Evolutionary conservation across 345 rosid species (phyloP).

Genomic region (Lagerstroemia speciosa): DNA sequence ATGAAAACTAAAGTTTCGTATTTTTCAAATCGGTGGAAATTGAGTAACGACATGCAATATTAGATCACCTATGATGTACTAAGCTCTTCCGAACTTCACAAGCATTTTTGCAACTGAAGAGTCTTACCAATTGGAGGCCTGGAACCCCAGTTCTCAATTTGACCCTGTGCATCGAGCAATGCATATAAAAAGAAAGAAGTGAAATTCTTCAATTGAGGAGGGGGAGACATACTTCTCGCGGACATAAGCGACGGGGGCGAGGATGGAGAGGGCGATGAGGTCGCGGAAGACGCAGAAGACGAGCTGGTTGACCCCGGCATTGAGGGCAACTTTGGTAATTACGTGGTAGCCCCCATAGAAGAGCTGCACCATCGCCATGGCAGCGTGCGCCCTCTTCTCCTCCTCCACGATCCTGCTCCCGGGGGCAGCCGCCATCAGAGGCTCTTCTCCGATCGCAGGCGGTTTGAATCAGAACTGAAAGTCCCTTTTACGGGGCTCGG

Average conservation of each 20-base stretch:
- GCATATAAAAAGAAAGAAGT: background rate
- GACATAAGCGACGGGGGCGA: conserved; percentile 75
- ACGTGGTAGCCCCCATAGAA: conserved; percentile 91
- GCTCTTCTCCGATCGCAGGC: background rate
- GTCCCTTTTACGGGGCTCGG: background rate
- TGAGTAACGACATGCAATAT: background rate
- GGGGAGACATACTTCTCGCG: conserved; percentile 57
- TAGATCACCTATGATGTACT: background rate
- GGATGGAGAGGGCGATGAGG: conserved; percentile 80
- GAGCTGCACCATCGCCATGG: conserved; percentile 88
- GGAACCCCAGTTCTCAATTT: background rate
- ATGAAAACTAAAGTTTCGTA: background rate
- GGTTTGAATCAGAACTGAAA: background rate
- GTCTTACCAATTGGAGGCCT: no score
- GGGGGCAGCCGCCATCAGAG: conserved; percentile 21
- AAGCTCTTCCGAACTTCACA: background rate
- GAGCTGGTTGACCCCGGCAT: conserved; percentile 89
- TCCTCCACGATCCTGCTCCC: conserved; percentile 33
- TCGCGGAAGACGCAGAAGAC: conserved; percentile 95
- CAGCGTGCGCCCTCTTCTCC: conserved; percentile 53
- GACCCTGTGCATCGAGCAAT: background rate
- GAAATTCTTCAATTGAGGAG: background rate
- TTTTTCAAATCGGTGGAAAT: background rate
- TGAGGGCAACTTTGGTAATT: conserved; percentile 89
- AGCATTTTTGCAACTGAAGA: background rate